Base-by-base conservation (phyloP, 495 filamentous ascomycete species). In the Penicillium soppii region DNA sequence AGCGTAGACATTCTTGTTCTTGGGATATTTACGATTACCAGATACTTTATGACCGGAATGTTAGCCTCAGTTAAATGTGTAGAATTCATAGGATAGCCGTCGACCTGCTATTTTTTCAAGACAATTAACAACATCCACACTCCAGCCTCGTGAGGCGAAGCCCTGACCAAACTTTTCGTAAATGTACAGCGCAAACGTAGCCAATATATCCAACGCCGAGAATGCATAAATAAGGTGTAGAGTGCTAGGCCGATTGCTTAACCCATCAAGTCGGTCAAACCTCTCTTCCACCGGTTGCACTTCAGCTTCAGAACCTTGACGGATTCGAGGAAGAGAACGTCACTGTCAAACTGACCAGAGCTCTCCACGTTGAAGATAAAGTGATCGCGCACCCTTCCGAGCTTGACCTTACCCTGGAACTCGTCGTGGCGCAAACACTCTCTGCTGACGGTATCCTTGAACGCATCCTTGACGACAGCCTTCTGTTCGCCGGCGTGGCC, bases 291-390 rank as follows among this genome's bases (percentile, higher is more conserved):
- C 48, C 71, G 70, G 49, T 74, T 66, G 54, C 81, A 85, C 70
- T 97, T 97, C 51, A 80, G 76, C 77, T 88, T 96, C 54, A 99
- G 72, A 43, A 90, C 77, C 67, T 83, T 86, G 19, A 97, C 84
- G 6, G 88, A 82, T 70, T 96, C 90, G 36, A 97, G 63, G 79
- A 97, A 96, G 44, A 97, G 76, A 65, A 87, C 81, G 58, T 96
- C 91, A 63, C 90, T 94, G 21, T 90, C 83, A 67, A 88, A 92
- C 70, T 97, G 94, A 8, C 95, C 95, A 8, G 90, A 86, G 72
- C 91, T 96, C 78, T 99, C 95, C 6, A 99, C 76, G 47, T 81
- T 84, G 78, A 91, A 99, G 70, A 99, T 97, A 65, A 99, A 99
- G 70, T 99, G 95, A 71, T 99, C 95, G 53, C 88, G 74, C 33